Conservation (phyloP, 805 yeast species). For the Ogataea kodamae region DNA sequence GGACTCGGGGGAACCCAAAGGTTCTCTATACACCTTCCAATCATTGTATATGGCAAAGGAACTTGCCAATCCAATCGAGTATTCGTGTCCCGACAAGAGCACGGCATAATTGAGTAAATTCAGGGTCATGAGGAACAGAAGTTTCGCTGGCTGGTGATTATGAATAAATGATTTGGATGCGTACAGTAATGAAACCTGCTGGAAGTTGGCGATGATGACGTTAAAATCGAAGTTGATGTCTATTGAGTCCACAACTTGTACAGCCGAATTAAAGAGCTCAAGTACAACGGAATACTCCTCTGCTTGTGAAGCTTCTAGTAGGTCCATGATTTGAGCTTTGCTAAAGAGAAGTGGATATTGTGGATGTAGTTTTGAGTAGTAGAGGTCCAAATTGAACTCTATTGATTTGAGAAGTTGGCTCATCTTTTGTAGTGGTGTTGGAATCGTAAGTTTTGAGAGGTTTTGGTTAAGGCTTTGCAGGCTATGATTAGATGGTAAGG, state of each 20-base stretch:
- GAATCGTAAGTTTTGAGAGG: conserved; percentile 16
- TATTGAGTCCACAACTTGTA: conserved; percentile 36
- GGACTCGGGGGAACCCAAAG: conserved; percentile 21
- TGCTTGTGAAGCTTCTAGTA: conserved; percentile 28
- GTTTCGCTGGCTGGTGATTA: conserved; percentile 25
- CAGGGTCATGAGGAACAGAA: conserved; percentile 38
- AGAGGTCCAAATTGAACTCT: conserved; percentile 37
- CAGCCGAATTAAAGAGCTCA: conserved; percentile 40
- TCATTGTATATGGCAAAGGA: conserved; percentile 57
- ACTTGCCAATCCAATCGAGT: conserved; percentile 53
- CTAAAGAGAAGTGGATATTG: conserved; percentile 46
- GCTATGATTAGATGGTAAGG: conserved; percentile 26
- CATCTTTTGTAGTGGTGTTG: conserved; percentile 21
- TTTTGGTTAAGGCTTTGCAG: conserved; percentile 25
- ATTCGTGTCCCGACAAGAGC: conserved; percentile 56
- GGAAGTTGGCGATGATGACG: conserved; percentile 36
- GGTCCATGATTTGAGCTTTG: conserved; percentile 25
- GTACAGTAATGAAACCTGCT: conserved; percentile 35
- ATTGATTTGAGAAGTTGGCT: conserved; percentile 25
- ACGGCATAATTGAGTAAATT: conserved; percentile 52
- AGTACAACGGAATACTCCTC: conserved; percentile 32
- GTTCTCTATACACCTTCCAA: conserved; percentile 44
- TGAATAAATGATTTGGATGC: conserved; percentile 34
- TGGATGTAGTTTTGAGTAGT: conserved; percentile 42
- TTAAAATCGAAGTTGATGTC: conserved; percentile 28